Evolutionary conservation across 805 yeast species (phyloP).

Genomic region (Wickerhamiella occidentalis): DNA sequence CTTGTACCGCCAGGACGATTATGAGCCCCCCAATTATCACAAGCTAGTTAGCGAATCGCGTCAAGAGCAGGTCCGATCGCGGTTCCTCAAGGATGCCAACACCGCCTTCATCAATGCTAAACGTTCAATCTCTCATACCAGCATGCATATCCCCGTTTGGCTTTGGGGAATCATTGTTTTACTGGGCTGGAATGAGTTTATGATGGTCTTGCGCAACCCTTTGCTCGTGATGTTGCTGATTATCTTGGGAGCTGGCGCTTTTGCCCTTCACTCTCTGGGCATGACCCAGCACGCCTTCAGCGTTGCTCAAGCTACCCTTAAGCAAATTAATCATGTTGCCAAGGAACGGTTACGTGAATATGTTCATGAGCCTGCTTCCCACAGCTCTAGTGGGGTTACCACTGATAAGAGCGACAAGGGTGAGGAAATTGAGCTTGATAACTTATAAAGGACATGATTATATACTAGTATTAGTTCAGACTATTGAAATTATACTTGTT

Average conservation of each 20-base stretch:
- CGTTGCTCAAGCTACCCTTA: constrained; percentile 45
- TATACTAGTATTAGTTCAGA: no score
- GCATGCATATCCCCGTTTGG: constrained; percentile 73
- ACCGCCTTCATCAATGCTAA: constrained; percentile 76
- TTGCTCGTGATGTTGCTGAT: constrained; percentile 50
- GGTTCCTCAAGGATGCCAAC: constrained; percentile 65
- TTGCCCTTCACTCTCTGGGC: constrained; percentile 56
- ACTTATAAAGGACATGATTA: no score
- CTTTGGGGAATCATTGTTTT: constrained; percentile 60
- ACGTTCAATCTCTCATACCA: constrained; percentile 66
- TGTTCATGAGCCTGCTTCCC: constrained; percentile 25
- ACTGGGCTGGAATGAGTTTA: constrained; percentile 91
- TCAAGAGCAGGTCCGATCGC: constrained; percentile 42
- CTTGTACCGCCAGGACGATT: constrained; percentile 40
- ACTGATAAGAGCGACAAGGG: not conserved
- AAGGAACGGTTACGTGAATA: constrained; percentile 50
- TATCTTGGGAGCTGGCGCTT: constrained; percentile 45
- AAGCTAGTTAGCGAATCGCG: constrained; percentile 47
- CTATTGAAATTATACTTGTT: no score
- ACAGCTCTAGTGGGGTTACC: not conserved
- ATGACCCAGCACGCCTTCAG: constrained; percentile 64
- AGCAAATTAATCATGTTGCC: constrained; percentile 44
- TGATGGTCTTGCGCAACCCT: constrained; percentile 80
- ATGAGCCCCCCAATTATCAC: constrained; percentile 33
- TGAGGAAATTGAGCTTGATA: constrained; percentile 1